Conservation (phyloP, 2,329 filamentous ascomycete species). For the Fusarium tupiense region DNA sequence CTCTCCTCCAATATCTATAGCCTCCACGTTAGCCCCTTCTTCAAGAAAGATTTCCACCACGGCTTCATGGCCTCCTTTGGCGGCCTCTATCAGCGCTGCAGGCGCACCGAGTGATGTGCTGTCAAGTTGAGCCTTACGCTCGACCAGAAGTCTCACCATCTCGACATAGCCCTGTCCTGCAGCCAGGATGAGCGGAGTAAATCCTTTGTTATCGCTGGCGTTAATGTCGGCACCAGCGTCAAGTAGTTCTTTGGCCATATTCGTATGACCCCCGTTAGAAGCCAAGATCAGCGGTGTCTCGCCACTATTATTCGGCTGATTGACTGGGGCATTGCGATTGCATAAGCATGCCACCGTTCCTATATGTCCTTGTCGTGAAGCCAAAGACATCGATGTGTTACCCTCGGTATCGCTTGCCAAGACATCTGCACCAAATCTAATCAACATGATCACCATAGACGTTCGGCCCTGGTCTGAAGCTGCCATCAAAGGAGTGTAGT, state of each 20-base stretch:
- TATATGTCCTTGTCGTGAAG: too few species aligned
- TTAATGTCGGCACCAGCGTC: background rate
- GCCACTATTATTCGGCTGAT: fast-evolving
- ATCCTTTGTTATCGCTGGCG: background rate
- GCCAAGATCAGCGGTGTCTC: background rate
- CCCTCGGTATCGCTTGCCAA: too few species aligned
- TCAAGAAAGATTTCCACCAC: background rate
- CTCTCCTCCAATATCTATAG: too few species aligned
- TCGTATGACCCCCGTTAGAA: fast-evolving
- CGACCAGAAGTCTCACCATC: fast-evolving
- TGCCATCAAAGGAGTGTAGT: background rate
- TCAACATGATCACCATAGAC: too few species aligned
- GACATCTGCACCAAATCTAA: fast-evolving
- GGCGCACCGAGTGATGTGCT: background rate
- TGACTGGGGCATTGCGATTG: too few species aligned
- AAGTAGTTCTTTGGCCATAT: background rate
- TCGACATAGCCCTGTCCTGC: background rate
- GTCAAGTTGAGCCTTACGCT: background rate
- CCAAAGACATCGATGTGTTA: too few species aligned
- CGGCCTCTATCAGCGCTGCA: background rate
- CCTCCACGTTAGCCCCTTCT: too few species aligned
- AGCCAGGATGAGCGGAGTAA: background rate
- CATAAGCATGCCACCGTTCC: too few species aligned
- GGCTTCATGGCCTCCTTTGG: background rate
- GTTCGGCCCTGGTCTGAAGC: too few species aligned